These are phyloP conservation scores for Leccinum truebloodii DNA, from an alignment of 768 basidiomycete species.

Conservation along the genomic window DNA sequence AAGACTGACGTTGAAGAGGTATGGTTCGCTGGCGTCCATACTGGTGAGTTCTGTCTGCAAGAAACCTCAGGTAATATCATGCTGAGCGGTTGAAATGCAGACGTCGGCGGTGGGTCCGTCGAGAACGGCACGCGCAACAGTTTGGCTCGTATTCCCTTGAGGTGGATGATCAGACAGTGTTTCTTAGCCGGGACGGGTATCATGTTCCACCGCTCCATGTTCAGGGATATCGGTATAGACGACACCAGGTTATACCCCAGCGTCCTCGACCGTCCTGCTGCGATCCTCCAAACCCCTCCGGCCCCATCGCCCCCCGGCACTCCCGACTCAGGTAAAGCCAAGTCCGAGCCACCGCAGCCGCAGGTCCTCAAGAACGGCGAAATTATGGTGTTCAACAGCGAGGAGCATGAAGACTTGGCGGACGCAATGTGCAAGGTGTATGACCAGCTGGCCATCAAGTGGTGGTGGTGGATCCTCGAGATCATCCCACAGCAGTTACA, in stretches of 20 bases:
- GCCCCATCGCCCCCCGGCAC: conserved; percentile 16
- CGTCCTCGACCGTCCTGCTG: conserved; percentile 44
- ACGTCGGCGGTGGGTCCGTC: conserved; percentile 75
- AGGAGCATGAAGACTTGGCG: conserved; percentile 64
- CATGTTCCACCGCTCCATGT: conserved; percentile 49
- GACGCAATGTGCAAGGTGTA: conserved; percentile 55
- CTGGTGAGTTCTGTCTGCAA: conserved; percentile 45
- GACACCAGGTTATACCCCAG: conserved; percentile 45
- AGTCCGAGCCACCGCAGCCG: conserved; percentile 15
- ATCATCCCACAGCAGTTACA: conserved; percentile 40
- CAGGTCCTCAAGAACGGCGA: conserved; percentile 13
- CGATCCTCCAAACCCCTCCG: conserved; percentile 30
- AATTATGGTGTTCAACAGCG: conserved; percentile 33
- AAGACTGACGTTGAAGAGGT: conserved; percentile 71
- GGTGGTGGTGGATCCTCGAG: conserved; percentile 70
- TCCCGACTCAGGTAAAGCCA: conserved; percentile 12
- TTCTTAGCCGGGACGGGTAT: conserved; percentile 59
- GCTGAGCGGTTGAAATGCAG: conserved; percentile 40
- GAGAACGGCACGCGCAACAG: conserved; percentile 55
- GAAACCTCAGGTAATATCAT: neutral
- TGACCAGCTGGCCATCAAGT: conserved; percentile 54
- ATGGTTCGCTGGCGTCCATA: conserved; percentile 79
- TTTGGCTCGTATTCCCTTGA: conserved; percentile 69
- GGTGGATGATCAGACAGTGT: conserved; percentile 77
- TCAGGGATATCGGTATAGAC: conserved; percentile 49